A percentile compares a stretch with the other conserved stretches of the same genome.
phyloP scores from a whole-genome alignment of 2,329 filamentous ascomycete species.

The Alternaria ethzedia region DNA sequence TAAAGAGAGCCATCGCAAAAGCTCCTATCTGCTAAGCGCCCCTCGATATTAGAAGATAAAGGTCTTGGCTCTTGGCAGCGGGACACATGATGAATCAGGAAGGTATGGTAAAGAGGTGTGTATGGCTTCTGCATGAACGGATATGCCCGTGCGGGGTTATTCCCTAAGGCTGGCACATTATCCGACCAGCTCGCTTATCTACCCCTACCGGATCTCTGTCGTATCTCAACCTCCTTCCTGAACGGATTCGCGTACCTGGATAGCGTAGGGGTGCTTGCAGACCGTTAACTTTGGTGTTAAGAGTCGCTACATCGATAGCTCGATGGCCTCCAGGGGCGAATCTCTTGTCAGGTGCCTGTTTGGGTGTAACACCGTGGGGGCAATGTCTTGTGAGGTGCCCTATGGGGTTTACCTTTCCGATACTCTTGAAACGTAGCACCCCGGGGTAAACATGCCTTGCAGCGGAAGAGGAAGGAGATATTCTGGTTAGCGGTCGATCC shows the following conservation, averaged over 20 bases:
- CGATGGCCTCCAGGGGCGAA: conserved; percentile 4
- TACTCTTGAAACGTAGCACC: conserved; percentile 8
- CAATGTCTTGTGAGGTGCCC: conserved; percentile 5
- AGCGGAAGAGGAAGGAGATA: conserved; percentile 27
- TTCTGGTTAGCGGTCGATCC: conserved; percentile 4
- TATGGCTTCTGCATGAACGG: conserved; percentile 18
- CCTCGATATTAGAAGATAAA: conserved; percentile 14
- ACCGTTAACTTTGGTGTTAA: conserved; percentile 9
- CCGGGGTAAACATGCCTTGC: conserved; percentile 1
- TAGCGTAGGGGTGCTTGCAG: conserved; percentile 14
- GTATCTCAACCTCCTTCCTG: conserved; percentile 29
- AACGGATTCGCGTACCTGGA: not conserved
- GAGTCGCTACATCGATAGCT: conserved; percentile 15
- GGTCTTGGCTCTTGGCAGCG: conserved; percentile 17
- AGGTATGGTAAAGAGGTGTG: conserved; percentile 27
- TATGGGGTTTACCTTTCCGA: conserved; percentile 17
- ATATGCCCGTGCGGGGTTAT: conserved; percentile 15
- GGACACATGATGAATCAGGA: conserved; percentile 21
- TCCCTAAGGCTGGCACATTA: conserved; percentile 11
- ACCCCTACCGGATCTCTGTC: conserved; percentile 8
- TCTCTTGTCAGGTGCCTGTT: conserved; percentile 25
- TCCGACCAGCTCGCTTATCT: conserved; percentile 7
- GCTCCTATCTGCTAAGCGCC: conserved; percentile 13
- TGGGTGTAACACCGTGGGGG: conserved; percentile 8
- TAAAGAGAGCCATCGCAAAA: not conserved